Conservation (phyloP, 768 basidiomycete genomes). For the Leucocoprinus leucothites region DNA sequence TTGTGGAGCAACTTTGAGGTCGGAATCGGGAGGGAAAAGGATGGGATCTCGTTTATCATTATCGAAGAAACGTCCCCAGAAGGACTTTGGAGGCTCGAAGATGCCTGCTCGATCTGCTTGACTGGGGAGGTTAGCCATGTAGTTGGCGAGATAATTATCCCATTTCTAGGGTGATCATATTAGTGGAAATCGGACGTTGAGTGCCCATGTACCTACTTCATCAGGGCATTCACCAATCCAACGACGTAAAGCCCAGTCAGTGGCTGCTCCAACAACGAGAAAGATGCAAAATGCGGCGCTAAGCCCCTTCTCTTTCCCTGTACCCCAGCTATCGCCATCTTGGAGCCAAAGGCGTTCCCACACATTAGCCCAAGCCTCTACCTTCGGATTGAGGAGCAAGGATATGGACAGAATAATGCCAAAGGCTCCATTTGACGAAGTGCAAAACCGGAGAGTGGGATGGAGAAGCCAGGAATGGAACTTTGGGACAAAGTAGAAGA, state of each 20-base stretch:
- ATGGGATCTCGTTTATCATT: conserved; percentile 15
- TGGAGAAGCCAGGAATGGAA: conserved; percentile 40
- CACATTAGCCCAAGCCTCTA: conserved; percentile 51
- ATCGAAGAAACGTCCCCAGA: conserved; percentile 51
- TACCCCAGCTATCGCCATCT: conserved; percentile 46
- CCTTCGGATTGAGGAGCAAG: conserved; percentile 42
- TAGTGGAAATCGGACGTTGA: not conserved
- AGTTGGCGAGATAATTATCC: conserved; percentile 63
- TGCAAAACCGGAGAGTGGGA: conserved; percentile 45
- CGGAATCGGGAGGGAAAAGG: conserved; percentile 12
- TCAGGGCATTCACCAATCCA: conserved; percentile 69
- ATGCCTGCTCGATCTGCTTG: conserved; percentile 52
- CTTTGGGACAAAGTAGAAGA: conserved; percentile 42
- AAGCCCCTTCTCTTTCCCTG: conserved; percentile 52
- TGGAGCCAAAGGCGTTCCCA: conserved; percentile 62
- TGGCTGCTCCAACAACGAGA: conserved; percentile 38
- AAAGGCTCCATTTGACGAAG: conserved; percentile 55
- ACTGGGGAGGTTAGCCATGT: conserved; percentile 51
- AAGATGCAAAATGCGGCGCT: conserved; percentile 56
- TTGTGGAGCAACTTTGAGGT: conserved; percentile 5
- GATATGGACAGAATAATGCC: conserved; percentile 52
- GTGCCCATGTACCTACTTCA: conserved; percentile 38
- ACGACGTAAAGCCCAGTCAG: conserved; percentile 53
- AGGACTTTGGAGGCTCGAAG: conserved; percentile 50
- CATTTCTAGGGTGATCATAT: conserved; percentile 46